Evolutionary conservation across 345 rosid species (phyloP).

Genomic region (Noccaea bulbosa): DNA sequence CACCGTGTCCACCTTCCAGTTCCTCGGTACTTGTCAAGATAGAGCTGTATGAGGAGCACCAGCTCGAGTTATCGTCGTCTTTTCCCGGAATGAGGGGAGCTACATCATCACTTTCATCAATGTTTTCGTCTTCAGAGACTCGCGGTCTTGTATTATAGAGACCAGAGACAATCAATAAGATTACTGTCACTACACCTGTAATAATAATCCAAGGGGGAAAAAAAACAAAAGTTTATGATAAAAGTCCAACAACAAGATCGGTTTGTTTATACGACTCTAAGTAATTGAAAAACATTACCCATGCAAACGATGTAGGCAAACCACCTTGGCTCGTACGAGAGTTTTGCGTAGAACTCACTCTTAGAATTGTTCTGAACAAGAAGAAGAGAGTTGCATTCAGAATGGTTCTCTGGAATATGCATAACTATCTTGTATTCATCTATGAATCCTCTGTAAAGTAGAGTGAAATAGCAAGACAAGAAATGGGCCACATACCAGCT

Average conservation of each 20-base stretch:
- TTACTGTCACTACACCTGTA: constrained; percentile 70
- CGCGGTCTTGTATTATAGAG: constrained; percentile 62
- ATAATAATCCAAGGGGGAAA: constrained; percentile 22
- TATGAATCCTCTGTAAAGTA: background rate
- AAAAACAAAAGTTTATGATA: constrained; percentile 6
- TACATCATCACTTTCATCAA: constrained; percentile 48
- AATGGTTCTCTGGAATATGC: constrained; percentile 13
- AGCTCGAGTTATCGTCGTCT: constrained; percentile 88
- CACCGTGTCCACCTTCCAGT: constrained; percentile 68
- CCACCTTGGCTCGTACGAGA: constrained; percentile 94
- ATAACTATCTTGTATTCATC: constrained; percentile 24
- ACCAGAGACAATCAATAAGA: constrained; percentile 64
- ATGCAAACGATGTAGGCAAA: constrained; percentile 79
- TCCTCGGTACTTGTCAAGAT: constrained; percentile 69
- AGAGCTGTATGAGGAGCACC: constrained; percentile 95
- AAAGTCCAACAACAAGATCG: constrained; percentile 15
- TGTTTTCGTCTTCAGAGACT: constrained; percentile 47
- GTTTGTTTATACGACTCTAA: background rate
- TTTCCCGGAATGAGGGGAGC: constrained; percentile 79
- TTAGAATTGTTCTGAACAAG: constrained; percentile 55
- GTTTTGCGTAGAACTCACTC: constrained; percentile 67
- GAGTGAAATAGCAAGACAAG: constrained; percentile 9
- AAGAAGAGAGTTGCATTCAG: constrained; percentile 32
- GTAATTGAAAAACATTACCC: constrained; percentile 51
- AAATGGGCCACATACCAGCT: constrained; percentile 51